A percentile compares a stretch with the other conserved stretches of the same genome.
Conservation (phyloP, 441 rosid genomes). For the Brassica balearica region DNA sequence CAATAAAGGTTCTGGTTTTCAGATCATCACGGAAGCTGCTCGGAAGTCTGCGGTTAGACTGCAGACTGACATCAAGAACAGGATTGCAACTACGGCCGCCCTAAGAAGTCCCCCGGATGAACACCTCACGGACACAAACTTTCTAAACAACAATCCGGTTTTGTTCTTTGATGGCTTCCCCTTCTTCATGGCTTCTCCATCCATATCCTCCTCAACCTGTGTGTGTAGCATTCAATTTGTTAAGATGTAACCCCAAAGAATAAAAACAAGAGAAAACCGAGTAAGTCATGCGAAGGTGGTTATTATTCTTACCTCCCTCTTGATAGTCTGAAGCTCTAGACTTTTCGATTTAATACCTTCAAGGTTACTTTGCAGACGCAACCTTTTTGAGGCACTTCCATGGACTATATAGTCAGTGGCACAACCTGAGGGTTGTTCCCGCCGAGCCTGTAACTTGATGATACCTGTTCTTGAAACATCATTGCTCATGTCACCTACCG, state of each 20-base stretch:
- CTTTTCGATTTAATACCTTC: conserved; percentile 30
- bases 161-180: conserved; percentile 34
- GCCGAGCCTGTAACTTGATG: conserved; percentile 59
- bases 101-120: conserved; percentile 45
- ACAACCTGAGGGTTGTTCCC: conserved; percentile 35
- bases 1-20: neutral
- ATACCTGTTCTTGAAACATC: conserved; percentile 50
- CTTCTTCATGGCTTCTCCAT: conserved; percentile 34
- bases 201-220: conserved; percentile 23
- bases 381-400: conserved; percentile 68
- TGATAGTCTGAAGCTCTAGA: conserved; percentile 35
- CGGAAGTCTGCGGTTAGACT: conserved; percentile 30
- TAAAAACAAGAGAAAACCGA: neutral
- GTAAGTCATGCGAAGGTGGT: conserved; percentile 4
- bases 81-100: conserved; percentile 47
- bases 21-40: conserved; percentile 31
- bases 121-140: conserved; percentile 32
- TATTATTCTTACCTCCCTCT: conserved; percentile 60
- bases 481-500: conserved; percentile 28
- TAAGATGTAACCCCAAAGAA: neutral
- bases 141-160: conserved; percentile 21
- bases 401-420: conserved; percentile 40
- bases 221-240: conserved; percentile 21
- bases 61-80: conserved; percentile 51
- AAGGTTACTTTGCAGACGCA: conserved; percentile 56